Conservation (phyloP, 768 basidiomycete species). For the Rhodotorula graminis region DNA sequence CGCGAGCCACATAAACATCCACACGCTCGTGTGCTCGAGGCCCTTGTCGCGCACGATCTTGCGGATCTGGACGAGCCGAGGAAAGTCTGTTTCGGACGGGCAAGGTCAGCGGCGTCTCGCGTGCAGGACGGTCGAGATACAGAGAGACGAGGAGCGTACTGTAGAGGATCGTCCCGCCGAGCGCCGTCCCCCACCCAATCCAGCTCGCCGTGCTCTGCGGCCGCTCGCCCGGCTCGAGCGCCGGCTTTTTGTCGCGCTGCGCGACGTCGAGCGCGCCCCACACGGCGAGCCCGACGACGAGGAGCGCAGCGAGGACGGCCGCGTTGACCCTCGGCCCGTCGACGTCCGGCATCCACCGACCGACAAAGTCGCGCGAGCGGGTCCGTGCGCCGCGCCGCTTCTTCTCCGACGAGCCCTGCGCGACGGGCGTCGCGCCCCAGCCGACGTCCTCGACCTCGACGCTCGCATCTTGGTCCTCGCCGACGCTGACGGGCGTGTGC, state of each 20-base stretch:
- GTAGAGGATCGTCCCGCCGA: neutral
- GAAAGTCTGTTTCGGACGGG: neutral
- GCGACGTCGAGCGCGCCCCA: constrained; percentile 1
- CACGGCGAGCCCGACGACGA: neutral
- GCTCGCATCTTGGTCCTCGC: neutral
- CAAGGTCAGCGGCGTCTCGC: neutral
- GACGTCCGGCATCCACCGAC: neutral
- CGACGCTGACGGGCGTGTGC: constrained; percentile 22
- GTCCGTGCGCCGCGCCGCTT: neutral
- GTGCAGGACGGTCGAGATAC: no score
- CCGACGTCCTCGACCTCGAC: neutral
- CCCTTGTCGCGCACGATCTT: neutral
- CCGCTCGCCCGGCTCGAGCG: neutral
- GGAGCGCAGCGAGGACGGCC: neutral
- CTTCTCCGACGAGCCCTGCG: no score
- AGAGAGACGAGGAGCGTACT: neutral
- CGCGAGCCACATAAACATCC: constrained; percentile 1
- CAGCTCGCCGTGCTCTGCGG: neutral
- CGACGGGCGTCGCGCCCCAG: neutral
- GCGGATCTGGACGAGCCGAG: neutral
- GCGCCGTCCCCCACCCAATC: neutral
- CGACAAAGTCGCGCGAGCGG: neutral
- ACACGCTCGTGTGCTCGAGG: neutral
- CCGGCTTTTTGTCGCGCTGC: neutral
- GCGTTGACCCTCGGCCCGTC: constrained; percentile 4